Evolutionary conservation across 1,284 basidiomycete species (phyloP).

Genomic region (Ustanciosporium gigantosporum): DNA sequence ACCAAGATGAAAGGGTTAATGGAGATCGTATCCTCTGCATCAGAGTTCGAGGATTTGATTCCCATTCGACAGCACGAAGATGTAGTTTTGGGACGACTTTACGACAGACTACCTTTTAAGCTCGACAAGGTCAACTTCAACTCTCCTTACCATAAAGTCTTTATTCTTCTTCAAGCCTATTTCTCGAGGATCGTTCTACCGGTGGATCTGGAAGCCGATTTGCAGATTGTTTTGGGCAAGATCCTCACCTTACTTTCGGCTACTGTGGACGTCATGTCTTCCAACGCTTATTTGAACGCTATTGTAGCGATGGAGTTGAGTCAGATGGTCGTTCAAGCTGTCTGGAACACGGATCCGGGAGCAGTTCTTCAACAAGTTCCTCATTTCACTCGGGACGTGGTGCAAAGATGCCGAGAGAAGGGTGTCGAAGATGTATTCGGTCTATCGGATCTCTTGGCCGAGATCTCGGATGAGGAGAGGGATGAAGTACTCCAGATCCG

Average conservation of each 20-base stretch:
- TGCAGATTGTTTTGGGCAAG: conserved; percentile 81
- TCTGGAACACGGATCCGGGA: conserved; percentile 93
- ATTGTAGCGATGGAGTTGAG: conserved; percentile 96
- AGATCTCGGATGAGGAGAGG: conserved; percentile 45
- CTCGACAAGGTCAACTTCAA: conserved; percentile 80
- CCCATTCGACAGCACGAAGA: conserved; percentile 77
- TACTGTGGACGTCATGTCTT: conserved; percentile 96
- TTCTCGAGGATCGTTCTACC: conserved; percentile 90
- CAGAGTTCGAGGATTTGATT: conserved; percentile 85
- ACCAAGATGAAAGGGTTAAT: conserved; percentile 97
- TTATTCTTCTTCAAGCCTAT: conserved; percentile 93
- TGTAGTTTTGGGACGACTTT: conserved; percentile 69
- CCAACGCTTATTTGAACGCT: conserved; percentile 90
- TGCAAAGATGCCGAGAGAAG: conserved; percentile 75
- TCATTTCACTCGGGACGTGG: conserved; percentile 76
- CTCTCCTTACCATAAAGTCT: conserved; percentile 96
- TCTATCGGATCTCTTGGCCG: conserved; percentile 50
- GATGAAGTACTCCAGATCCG: conserved; percentile 83
- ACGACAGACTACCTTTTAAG: conserved; percentile 97
- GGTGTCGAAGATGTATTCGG: conserved; percentile 57
- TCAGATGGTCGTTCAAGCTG: conserved; percentile 98
- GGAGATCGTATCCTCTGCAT: conserved; percentile 92
- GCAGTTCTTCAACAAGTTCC: conserved; percentile 81
- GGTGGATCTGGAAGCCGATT: conserved; percentile 89
- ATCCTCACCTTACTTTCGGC: conserved; percentile 72